Base-by-base conservation (phyloP, 2,329 filamentous ascomycete species). In the Alternaria burnsii region DNA sequence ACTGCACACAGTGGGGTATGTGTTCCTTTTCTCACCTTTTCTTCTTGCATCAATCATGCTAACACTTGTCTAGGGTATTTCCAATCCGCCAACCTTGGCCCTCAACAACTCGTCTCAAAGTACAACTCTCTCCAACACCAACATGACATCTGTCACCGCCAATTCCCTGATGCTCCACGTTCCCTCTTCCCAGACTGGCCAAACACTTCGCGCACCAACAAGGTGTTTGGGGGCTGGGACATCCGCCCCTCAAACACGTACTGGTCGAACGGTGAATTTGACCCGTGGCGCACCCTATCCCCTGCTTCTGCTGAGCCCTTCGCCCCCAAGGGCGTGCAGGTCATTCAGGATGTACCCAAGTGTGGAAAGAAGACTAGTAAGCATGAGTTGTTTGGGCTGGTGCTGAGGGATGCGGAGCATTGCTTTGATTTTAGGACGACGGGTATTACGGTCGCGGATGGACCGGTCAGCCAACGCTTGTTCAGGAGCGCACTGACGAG, bases 231-330 rank as follows among this genome's bases (percentile, higher is more conserved):
- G 24, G 84, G 84, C 53, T 86, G 84, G 84, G 67, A 70, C 41
- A 82, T 85, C 55, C 81, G 83, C 1, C 84, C 84, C 11, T 83
- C 82, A 10, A 85, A 86, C 59, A 77, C 79, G 1, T 85, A 82
- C 75, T 86, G 82, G 77, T 81, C 76, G 48, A 81, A 77, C 24
- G 83, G 83, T 5, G 79, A 85, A 55, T 84, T 81, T 62, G 84
- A 86, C 58, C 83, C 84, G 4, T 87, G 84, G 84, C 76, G 82
- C 20, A 80, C 82, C 0, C 71, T 85, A 3, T 82, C 79, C 0
- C 77, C 80, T 0, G 74, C 85, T 0, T 81, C 79, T 2, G 74
- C 67, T 0, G 80, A 83, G 58, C 54, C 64, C 0, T 79, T 78
- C 41, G 80, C 81, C 4, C 82, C 83, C 4, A 72, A 75, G 12